Percentiles rank a stretch among this genome's conserved stretches.
These are phyloP conservation scores for Edaphochlamys debaryana DNA, from an alignment of 139 green algal species.

Conservation along the genomic window DNA sequence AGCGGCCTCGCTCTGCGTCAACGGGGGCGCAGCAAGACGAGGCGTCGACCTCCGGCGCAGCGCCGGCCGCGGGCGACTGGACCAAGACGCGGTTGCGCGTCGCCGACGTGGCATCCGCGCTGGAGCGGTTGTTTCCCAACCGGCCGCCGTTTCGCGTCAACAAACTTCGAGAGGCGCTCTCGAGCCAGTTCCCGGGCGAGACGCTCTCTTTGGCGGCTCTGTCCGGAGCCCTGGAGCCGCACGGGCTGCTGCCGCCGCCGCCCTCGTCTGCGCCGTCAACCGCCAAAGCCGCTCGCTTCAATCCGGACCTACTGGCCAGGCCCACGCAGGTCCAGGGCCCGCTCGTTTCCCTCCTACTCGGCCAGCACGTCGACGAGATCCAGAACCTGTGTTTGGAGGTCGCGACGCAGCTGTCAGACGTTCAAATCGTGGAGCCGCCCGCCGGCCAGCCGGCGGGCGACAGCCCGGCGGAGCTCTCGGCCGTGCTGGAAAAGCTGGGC, in stretches of 20 bases:
- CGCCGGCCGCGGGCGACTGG: too few relatives aligned
- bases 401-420: conserved; percentile 4
- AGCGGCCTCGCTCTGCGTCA: too few relatives aligned
- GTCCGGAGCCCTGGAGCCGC: not conserved
- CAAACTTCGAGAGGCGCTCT: conserved; percentile 32
- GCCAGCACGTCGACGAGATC: conserved; percentile 35
- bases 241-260: conserved; percentile 11
- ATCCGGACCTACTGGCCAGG: not conserved
- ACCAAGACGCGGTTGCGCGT: not conserved
- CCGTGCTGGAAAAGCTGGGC: conserved; percentile 19
- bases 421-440: not conserved
- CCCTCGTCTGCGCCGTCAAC: not conserved
- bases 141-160: conserved; percentile 24
- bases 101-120: conserved; percentile 2
- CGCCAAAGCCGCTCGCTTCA: not conserved
- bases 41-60: not conserved
- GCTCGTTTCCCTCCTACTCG: conserved; percentile 4
- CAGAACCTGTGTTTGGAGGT: conserved; percentile 36
- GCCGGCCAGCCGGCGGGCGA: not conserved
- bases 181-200: not conserved
- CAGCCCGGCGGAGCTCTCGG: conserved; percentile 17
- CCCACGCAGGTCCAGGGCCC: not conserved
- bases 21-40: too few relatives aligned
- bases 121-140: conserved; percentile 33
- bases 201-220: not conserved